Percentiles rank a stretch among this genome's conserved stretches.
Evolutionary conservation across 768 basidiomycete genomes (phyloP).

Genomic region (Tephrocybe rancida): DNA sequence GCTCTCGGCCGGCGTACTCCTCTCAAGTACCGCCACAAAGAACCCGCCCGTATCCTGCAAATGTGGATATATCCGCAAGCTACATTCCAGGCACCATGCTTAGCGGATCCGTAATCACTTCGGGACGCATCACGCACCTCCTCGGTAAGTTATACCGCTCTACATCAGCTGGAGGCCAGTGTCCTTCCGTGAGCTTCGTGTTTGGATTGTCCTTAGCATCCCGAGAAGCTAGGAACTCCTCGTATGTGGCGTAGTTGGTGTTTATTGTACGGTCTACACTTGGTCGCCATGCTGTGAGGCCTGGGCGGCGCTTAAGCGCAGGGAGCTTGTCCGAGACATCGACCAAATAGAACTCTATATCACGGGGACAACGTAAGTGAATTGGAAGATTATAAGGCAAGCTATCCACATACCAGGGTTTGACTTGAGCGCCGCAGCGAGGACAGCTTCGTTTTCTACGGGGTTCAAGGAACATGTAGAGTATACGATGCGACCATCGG

Average conservation of each 20-base stretch:
- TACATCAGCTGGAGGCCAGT: conserved; percentile 80
- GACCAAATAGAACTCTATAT: conserved; percentile 72
- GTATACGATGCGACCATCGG: conserved; percentile 90
- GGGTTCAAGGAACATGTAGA: conserved; percentile 98
- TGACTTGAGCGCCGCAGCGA: conserved; percentile 77
- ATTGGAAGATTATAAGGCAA: not conserved
- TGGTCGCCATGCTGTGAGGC: conserved; percentile 79
- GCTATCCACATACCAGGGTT: conserved; percentile 56
- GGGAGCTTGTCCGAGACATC: conserved; percentile 77
- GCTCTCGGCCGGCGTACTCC: conserved; percentile 26
- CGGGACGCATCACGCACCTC: conserved; percentile 52
- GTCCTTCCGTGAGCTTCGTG: conserved; percentile 66
- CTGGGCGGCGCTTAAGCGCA: conserved; percentile 72
- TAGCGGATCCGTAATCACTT: not conserved
- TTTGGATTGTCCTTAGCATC: conserved; percentile 54
- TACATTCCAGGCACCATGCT: conserved; percentile 27
- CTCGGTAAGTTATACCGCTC: conserved; percentile 63
- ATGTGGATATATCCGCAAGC: conserved; percentile 91
- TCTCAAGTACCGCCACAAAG: conserved; percentile 89
- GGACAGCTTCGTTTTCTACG: conserved; percentile 95
- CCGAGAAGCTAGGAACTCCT: conserved; percentile 55
- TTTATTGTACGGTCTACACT: conserved; percentile 57
- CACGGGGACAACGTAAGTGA: not conserved
- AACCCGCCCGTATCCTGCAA: conserved; percentile 97
- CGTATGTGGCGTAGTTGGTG: conserved; percentile 59